phyloP scores from a whole-genome alignment of 1,139 yeast genomes.

The Casaregolazyma suthepensis region DNA sequence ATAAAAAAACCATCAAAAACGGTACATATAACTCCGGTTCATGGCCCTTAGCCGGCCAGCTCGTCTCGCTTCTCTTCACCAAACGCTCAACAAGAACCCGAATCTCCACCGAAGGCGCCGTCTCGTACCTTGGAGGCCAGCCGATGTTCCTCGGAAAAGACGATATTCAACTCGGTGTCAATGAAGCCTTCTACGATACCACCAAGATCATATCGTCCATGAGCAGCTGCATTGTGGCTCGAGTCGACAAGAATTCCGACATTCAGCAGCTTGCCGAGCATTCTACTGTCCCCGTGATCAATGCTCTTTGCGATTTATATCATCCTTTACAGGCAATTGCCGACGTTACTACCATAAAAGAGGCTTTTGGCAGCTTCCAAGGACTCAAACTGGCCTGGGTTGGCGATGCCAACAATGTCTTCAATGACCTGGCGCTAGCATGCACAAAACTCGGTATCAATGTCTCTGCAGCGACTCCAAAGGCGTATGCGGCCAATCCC shows the following conservation, averaged over 20 bases:
- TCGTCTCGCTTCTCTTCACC: conserved; percentile 75
- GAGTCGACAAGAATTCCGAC: conserved; percentile 81
- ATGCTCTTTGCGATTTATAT: conserved; percentile 84
- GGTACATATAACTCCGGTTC: conserved; percentile 28
- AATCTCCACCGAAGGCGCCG: conserved; percentile 92
- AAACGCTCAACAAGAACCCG: conserved; percentile 95
- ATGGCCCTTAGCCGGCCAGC: conserved; percentile 60
- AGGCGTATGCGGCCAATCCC: conserved; percentile 56
- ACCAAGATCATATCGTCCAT: conserved; percentile 85
- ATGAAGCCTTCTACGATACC: conserved; percentile 84
- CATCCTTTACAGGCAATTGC: conserved; percentile 96
- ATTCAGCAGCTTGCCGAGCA: conserved; percentile 60
- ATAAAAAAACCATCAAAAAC: conserved; percentile 28
- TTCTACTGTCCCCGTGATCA: conserved; percentile 84
- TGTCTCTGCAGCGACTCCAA: conserved; percentile 80
- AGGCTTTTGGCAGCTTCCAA: conserved; percentile 51
- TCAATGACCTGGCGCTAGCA: conserved; percentile 90
- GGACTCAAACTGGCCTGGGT: conserved; percentile 88
- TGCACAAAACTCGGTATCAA: conserved; percentile 78
- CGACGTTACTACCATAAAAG: conserved; percentile 80
- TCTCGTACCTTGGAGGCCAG: conserved; percentile 86
- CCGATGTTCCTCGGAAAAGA: conserved; percentile 96
- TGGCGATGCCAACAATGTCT: conserved; percentile 94
- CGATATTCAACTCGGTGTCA: conserved; percentile 91
- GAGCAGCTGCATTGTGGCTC: conserved; percentile 94